phyloP scores from a whole-genome alignment of 202 grass and related monocot genomes.

The Miscanthus sacchariflorus region DNA sequence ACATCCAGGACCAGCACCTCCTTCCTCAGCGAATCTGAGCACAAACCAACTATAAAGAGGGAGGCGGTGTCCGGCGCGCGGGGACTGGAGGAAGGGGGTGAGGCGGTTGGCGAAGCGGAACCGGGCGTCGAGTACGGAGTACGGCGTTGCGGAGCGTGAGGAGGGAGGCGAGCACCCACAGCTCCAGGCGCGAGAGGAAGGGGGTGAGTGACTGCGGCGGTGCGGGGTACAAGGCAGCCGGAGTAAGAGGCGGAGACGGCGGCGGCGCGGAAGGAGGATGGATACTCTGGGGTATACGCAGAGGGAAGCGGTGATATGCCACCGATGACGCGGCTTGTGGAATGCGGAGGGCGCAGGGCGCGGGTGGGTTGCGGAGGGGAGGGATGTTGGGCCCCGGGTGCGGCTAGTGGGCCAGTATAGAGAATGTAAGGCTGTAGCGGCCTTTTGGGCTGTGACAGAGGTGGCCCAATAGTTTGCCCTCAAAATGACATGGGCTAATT shows the following conservation, averaged over 20 bases:
- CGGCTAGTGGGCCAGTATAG: background rate
- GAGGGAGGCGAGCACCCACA: slow-evolving; percentile 73
- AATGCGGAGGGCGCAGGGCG: background rate
- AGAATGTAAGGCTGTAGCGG: background rate
- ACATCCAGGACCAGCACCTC: too few relatives aligned
- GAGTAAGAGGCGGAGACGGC: slow-evolving; percentile 10
- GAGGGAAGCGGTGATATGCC: slow-evolving; percentile 47
- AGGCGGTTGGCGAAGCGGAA: slow-evolving; percentile 90
- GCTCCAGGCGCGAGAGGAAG: slow-evolving; percentile 71
- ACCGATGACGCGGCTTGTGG: slow-evolving; percentile 24
- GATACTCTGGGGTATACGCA: slow-evolving; percentile 38
- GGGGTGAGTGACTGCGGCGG: slow-evolving; percentile 45
- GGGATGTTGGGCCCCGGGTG: background rate
- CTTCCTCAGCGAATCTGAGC: too few relatives aligned
- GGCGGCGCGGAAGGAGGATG: slow-evolving; percentile 68
- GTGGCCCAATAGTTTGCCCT: background rate
- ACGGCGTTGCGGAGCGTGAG: slow-evolving; percentile 72
- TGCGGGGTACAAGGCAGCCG: slow-evolving; percentile 42
- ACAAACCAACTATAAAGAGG: slow-evolving; percentile 56
- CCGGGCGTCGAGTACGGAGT: slow-evolving; percentile 63
- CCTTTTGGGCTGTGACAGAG: background rate
- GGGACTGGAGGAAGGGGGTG: slow-evolving; percentile 67
- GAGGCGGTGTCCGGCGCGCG: slow-evolving; percentile 61
- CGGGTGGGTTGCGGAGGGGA: background rate
- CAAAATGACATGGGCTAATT: background rate